These are phyloP conservation scores for Fusarium duplospermum DNA, from an alignment of 2,329 filamentous ascomycete genomes.

Conservation along the genomic window DNA sequence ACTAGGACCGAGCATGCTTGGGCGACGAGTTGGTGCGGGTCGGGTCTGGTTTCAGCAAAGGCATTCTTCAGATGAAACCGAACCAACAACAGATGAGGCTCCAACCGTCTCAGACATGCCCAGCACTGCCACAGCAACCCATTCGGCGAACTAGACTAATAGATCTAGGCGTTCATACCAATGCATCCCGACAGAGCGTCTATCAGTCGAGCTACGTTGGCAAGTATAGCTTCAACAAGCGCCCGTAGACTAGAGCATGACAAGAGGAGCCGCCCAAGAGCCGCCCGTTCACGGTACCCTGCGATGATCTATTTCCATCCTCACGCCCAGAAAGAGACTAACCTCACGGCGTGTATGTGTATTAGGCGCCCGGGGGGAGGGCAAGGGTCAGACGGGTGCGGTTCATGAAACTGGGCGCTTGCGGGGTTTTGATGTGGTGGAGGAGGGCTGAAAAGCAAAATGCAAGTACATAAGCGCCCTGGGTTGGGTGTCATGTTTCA, in stretches of 20 bases:
- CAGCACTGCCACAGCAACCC: slow-evolving; percentile 22
- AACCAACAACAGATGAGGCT: slow-evolving; percentile 10
- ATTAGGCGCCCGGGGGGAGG: slow-evolving; percentile 20
- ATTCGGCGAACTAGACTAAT: not conserved
- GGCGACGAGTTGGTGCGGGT: slow-evolving; percentile 18
- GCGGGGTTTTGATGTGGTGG: not conserved
- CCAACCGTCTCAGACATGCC: not conserved
- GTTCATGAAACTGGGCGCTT: slow-evolving; percentile 30
- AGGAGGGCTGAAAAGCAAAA: not conserved
- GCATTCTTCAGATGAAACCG: slow-evolving; percentile 12
- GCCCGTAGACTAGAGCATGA: slow-evolving; percentile 6
- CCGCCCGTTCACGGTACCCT: not conserved
- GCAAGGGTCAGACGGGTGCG: slow-evolving; percentile 11
- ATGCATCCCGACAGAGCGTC: slow-evolving; percentile 2
- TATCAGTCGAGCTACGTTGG: not conserved
- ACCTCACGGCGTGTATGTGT: not conserved
- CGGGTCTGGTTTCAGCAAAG: not conserved
- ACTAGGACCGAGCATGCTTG: not conserved
- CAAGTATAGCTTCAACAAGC: slow-evolving; percentile 3
- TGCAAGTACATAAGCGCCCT: slow-evolving; percentile 30
- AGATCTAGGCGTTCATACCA: not conserved
- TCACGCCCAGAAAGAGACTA: not conserved
- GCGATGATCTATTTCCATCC: slow-evolving; percentile 17
- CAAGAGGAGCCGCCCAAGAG: slow-evolving; percentile 17
- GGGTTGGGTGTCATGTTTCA: slow-evolving; percentile 21